Conservation (phyloP, 1,284 basidiomycete species). For the Afroboletus lepidellus region DNA sequence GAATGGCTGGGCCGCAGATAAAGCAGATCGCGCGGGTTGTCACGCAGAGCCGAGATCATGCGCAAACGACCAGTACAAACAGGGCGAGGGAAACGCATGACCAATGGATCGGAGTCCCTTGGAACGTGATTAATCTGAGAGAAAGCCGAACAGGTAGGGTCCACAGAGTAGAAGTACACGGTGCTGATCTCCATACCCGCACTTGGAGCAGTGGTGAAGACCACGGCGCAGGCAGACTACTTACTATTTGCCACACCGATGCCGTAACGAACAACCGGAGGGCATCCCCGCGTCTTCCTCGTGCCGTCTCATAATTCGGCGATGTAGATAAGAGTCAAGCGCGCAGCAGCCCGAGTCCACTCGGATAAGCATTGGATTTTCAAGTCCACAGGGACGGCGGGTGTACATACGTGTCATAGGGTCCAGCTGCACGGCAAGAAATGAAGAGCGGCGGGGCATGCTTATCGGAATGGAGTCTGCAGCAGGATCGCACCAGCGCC, state of each 20-base stretch:
- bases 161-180: too few species aligned
- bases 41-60: too few species aligned
- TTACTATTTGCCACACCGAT: not conserved
- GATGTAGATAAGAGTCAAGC: constrained; percentile 5
- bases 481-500: not conserved
- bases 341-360: not conserved
- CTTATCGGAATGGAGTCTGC: constrained; percentile 1
- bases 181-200: not conserved
- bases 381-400: not conserved
- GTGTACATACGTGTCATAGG: constrained; percentile 17
- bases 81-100: not conserved
- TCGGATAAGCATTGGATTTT: constrained; percentile 1
- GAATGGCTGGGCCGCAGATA: too few species aligned
- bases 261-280: constrained; percentile 9
- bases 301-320: constrained; percentile 7
- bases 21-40: not conserved
- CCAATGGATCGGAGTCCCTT: not conserved
- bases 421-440: constrained; percentile 9
- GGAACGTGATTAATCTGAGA: not conserved
- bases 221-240: too few species aligned
- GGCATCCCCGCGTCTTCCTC: constrained; percentile 12
- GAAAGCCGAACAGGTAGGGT: too few species aligned
- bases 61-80: not conserved
- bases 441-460: constrained; percentile 6
- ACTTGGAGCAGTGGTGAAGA: too few species aligned